These are phyloP conservation scores for Lactarius psammicola DNA, from an alignment of 768 basidiomycete genomes.

Conservation along the genomic window DNA sequence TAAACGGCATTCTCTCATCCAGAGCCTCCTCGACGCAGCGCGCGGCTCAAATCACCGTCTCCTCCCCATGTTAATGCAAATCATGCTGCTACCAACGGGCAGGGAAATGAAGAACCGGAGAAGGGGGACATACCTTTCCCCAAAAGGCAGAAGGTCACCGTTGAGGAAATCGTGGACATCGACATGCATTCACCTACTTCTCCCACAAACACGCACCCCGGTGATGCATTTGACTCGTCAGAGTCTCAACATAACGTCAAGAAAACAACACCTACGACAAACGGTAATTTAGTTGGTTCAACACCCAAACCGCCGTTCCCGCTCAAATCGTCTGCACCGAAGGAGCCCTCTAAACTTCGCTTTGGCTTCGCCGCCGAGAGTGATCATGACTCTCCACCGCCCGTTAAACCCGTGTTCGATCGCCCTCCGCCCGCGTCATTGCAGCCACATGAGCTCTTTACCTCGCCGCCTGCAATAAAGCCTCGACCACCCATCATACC, in stretches of 20 bases:
- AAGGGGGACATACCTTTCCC: conserved; percentile 39
- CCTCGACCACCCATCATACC: neutral
- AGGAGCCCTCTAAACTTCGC: conserved; percentile 76
- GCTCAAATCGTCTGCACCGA: conserved; percentile 59
- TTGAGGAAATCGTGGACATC: conserved; percentile 39
- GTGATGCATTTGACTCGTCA: conserved; percentile 43
- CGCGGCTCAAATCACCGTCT: conserved; percentile 30
- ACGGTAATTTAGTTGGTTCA: conserved; percentile 29
- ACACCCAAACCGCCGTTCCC: conserved; percentile 33
- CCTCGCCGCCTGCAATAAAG: conserved; percentile 1
- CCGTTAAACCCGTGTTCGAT: conserved; percentile 13
- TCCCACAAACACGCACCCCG: conserved; percentile 33
- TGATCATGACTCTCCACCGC: conserved; percentile 18
- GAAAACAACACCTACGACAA: conserved; percentile 24
- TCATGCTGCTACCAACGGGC: conserved; percentile 11
- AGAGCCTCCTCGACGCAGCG: conserved; percentile 29
- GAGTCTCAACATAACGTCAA: conserved; percentile 34
- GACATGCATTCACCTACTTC: conserved; percentile 32
- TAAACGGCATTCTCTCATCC: conserved; percentile 24
- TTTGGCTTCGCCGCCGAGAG: conserved; percentile 63
- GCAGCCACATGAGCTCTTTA: neutral
- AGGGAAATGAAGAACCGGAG: conserved; percentile 39
- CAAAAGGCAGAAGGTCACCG: conserved; percentile 47
- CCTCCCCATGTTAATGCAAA: conserved; percentile 20
- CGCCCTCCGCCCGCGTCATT: neutral